Base-by-base conservation (phyloP, 139 green algal species). In the Chlamydomonas sp. region DNA sequence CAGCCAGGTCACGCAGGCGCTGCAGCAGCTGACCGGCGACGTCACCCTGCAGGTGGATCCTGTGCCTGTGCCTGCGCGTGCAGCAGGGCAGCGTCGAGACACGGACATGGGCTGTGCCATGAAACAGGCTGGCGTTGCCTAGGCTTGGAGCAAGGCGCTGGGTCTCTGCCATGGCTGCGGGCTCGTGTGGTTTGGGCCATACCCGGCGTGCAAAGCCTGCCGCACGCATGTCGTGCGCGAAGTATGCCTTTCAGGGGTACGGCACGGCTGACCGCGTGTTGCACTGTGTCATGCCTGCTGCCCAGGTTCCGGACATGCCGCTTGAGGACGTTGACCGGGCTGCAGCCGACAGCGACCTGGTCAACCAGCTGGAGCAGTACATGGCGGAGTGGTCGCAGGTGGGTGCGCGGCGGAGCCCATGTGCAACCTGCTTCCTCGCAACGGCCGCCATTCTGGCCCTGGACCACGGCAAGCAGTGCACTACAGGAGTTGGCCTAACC, bases 21-120 rank as follows among this genome's bases (percentile, higher is more conserved):
- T 95, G 86, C 93, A 95, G 93, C 94, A 97, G 90, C 91, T 97
- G 10, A 94, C 87, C 49, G 93, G 93, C 0, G 94, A 97, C 66
- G 91, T 96, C 14, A 91, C 91, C 9, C 85, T 97, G 73, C 69
- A 79, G 66, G 71, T 93, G 57, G 62, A 60, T 67, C 16, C 2
- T 8, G 79, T 6, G 63, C 63, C 49, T 31, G 20, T 20, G 79
- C n/a, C 7, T 14, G 49, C 9, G 20, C 71, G 15, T 76, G 15
- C n/a, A 9, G 15, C 15, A 8, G 31, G 31, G 31, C 31, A 49
- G 31, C 31, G 31, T 49, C 31, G 31, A 49, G 31, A 49, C 31
- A 49, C 31, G 31, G 31, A 49, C 31, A 49, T 49, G 31, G 31
- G 31, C 31, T 49, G 31, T 49, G 31, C 31, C 31, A 49, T 49